Evolutionary conservation across 129 eudicot species (phyloP), one percentile per base, ranked within the genome.

Genomic region (Escallonia rubra): DNA sequence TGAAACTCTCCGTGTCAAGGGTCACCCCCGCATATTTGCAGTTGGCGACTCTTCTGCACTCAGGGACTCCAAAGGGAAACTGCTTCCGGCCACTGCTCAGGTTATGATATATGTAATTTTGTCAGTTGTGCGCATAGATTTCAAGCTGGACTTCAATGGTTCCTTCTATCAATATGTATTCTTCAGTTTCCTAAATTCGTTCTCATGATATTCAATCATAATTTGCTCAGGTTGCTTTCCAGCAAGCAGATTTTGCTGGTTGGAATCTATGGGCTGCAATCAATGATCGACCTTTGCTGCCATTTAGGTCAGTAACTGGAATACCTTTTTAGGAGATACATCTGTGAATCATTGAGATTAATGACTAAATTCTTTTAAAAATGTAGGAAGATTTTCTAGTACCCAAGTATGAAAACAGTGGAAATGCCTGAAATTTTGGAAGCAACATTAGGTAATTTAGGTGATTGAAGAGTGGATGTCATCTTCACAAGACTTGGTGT

Each of bases 251-350:
- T 82, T 94, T 89, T 81, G 84, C 93, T 47, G 99, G 99, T 69
- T 94, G 97, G 99, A 94, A 94, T 78, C 63, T 94, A 3, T 94
- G 99, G 99, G 99, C 99, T 61, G 96, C 97, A 70, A 94, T 94
- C 43, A 89, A 89, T 75, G 85, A 82, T 68, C 83, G 95, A 43
- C 99, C 99, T 54, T 83, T 94, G 12, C 58, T 94, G 58, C 96
- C 99, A 71, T 94, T 94, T 70, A 94, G 99, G 99, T 94, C 39
- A 0, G 76, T 55, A 58, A 49, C 79, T 46, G 56, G 75, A 43
- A 13, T 47, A 23, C 51, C 58, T 43, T 47, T 10, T 6, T 23
- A 41, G 38, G 49, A 52, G 6, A 42, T n/a, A 42, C 13, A 41
- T 42, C 57, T 9, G 13, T 7, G 14, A 52, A 52, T 54, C 50